Conservation (phyloP, 768 basidiomycete species). For the Lentinus brumalis region DNA sequence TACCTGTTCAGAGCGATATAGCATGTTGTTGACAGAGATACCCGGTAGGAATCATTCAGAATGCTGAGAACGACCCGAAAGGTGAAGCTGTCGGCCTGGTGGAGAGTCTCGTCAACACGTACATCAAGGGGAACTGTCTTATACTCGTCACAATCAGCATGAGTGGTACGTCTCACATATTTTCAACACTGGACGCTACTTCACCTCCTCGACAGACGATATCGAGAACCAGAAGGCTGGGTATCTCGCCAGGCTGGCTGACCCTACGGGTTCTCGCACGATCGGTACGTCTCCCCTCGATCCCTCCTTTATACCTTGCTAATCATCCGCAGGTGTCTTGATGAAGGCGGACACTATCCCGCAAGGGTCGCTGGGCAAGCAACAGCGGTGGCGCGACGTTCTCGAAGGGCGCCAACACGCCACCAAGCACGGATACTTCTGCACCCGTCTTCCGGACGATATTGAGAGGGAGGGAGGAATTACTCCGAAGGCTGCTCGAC, state of each 20-base stretch:
- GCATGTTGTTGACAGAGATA: too few species aligned
- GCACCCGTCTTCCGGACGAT: too few species aligned
- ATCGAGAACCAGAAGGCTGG: slow-evolving; percentile 79
- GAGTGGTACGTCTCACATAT: slow-evolving; percentile 7
- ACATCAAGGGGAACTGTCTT: slow-evolving; percentile 63
- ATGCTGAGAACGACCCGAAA: background rate
- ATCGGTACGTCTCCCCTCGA: slow-evolving; percentile 49
- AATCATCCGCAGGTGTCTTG: too few species aligned
- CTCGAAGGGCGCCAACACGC: too few species aligned
- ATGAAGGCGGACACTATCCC: too few species aligned
- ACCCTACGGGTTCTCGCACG: slow-evolving; percentile 63
- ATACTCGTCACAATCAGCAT: slow-evolving; percentile 51
- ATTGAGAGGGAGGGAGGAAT: too few species aligned
- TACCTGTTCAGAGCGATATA: too few species aligned
- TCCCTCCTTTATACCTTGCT: too few species aligned
- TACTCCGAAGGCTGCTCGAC: too few species aligned
- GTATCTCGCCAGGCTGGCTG: slow-evolving; percentile 56
- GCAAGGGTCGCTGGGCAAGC: too few species aligned
- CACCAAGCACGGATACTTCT: too few species aligned
- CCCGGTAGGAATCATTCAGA: slow-evolving; percentile 2
- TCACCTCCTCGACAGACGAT: slow-evolving; percentile 51
- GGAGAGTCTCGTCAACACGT: slow-evolving; percentile 53
- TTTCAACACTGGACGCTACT: slow-evolving; percentile 31
- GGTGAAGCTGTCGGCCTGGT: slow-evolving; percentile 47
- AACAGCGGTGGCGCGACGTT: too few species aligned